Evolutionary conservation across 495 filamentous ascomycete genomes (phyloP), one percentile per base, ranked within the genome.

Genomic region (Terfezia claveryi): DNA sequence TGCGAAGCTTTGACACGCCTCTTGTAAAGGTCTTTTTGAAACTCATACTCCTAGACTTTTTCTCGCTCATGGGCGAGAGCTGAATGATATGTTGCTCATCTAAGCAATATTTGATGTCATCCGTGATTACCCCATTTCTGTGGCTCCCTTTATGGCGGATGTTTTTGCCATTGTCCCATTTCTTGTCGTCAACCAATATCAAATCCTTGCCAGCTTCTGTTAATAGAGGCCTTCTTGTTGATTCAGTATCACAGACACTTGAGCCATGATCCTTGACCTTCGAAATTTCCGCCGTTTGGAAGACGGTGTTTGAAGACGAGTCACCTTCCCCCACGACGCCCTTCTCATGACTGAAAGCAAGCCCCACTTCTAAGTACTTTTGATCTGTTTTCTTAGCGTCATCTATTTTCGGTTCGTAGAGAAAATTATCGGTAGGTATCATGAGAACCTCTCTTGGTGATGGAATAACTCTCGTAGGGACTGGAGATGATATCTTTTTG

Each of bases 1-100:
- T 60, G 32, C 61, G 57, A 0, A 64, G 37, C 20, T 60, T 64
- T 8, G 61, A 57, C 51, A 64, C 62, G 38, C 61, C 62, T 23
- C 50, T 57, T 27, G 60, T 64, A 55, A 64, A 64, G 4, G 60
- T 57, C 23, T 57, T 62, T 17, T 60, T 63, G 20, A 64, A 59
- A n/a, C 55, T 60, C 57, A 63, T 59, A 23, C 61, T 63, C 16
- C 61, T 59, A 9, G 61, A 56, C 1, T 46, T 46, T 46, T 46
- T 46, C 8, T 46, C 41, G 41, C 41, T 46, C 41, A 46, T 20
- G 8, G 41, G 14, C 7, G 38, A 54, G 16, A 51, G 54, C 37
- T 53, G 41, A 8, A 46, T 46, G 12, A 20, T 46, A 0, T 14
- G 17, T 46, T 46, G 41, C 41, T 46, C 41, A 2, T 46, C 41